Conservation (phyloP, 2,329 filamentous ascomycete genomes). For the Camillea tinctor region DNA sequence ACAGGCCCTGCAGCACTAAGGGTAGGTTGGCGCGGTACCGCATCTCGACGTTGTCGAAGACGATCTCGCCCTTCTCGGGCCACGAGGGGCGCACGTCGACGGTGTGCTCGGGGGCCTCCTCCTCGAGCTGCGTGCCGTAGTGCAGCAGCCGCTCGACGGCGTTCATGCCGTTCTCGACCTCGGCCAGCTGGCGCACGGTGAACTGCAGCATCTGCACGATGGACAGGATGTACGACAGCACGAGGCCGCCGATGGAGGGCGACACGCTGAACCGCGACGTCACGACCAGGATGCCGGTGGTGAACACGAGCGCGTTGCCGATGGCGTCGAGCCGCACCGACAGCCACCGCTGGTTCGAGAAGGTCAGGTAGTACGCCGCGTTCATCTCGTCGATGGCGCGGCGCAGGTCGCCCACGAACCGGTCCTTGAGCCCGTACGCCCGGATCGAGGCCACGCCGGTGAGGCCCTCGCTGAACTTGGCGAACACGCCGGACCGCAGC, state of each 20-base stretch:
- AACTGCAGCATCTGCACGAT: constrained; percentile 97
- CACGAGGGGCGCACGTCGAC: constrained; percentile 70
- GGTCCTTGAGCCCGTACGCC: constrained; percentile 78
- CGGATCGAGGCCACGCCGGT: constrained; percentile 81
- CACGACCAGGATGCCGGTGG: constrained; percentile 84
- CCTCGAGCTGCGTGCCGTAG: constrained; percentile 82
- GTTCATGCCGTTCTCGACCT: constrained; percentile 98
- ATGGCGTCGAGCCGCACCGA: constrained; percentile 82
- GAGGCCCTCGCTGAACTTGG: constrained; percentile 87
- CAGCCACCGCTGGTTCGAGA: constrained; percentile 93
- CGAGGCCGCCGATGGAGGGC: constrained; percentile 82
- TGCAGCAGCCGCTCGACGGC: constrained; percentile 88
- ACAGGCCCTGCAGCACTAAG: constrained; percentile 68
- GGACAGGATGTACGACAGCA: constrained; percentile 87
- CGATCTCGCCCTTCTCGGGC: constrained; percentile 83
- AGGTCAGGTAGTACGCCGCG: constrained; percentile 90
- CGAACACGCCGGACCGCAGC: constrained; percentile 82
- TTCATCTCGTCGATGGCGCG: constrained; percentile 87
- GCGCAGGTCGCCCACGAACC: constrained; percentile 70
- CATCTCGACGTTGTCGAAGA: constrained; percentile 76
- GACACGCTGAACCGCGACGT: constrained; percentile 84
- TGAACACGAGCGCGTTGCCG: constrained; percentile 81
- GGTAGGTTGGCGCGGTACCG: constrained; percentile 71
- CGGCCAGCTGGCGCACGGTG: constrained; percentile 87
- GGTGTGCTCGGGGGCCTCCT: constrained; percentile 83